These are phyloP conservation scores for Corylus avellana DNA, from an alignment of 306 rosid species.

Conservation along the genomic window DNA sequence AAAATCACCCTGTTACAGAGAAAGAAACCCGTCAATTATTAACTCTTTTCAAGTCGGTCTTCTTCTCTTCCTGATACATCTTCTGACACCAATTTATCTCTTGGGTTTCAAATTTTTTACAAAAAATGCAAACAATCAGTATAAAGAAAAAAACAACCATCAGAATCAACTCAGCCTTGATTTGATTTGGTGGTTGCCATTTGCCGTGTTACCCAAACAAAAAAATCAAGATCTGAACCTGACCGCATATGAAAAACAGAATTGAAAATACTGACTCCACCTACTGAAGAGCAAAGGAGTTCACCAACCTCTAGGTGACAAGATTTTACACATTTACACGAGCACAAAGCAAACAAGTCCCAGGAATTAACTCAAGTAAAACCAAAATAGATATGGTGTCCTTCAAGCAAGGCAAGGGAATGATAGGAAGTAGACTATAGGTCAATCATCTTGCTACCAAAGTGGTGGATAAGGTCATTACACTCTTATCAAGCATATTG, in stretches of 20 bases:
- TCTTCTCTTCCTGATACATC: neutral
- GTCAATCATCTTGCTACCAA: neutral
- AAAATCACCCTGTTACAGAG: slow-evolving; percentile 74
- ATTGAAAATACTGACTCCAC: neutral
- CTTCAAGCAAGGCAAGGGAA: neutral
- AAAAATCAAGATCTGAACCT: neutral
- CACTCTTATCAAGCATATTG: neutral
- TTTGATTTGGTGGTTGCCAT: too few species aligned
- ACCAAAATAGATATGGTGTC: neutral
- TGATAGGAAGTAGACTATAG: neutral
- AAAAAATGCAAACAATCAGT: neutral
- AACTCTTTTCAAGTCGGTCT: neutral
- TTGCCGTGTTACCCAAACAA: neutral
- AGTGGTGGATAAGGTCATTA: neutral
- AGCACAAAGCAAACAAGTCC: neutral
- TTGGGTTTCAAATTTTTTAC: neutral
- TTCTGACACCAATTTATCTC: neutral
- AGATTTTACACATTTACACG: neutral
- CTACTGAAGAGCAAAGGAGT: neutral
- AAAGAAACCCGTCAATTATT: slow-evolving; percentile 11
- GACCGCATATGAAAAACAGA: neutral
- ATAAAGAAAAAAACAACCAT: neutral
- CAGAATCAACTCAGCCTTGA: neutral
- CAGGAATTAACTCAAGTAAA: neutral
- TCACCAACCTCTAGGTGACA: neutral